Evolutionary conservation across 148 eudicot genomes (phyloP), one percentile per base, ranked within the genome.

Genomic region (Silene latifolia): DNA sequence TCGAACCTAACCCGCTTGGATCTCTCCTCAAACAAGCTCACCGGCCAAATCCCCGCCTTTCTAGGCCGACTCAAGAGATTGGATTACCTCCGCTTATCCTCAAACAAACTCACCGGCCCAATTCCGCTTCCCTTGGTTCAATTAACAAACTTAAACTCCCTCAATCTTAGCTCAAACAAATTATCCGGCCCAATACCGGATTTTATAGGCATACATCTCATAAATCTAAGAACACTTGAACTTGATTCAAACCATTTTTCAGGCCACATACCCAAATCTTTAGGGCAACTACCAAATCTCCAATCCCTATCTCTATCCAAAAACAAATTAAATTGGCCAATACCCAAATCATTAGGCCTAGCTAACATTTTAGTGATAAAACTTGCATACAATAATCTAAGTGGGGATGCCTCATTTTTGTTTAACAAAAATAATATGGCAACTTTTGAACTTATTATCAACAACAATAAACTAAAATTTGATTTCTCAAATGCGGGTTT

Each of bases 341-440:
- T 80, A 18, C 67, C 90, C 4, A 61, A 27, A 14, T 76, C 84
- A 0, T 8, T 87, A 0, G 75, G 77, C 9, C 73, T 0, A 0
- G 53, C 27, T 8, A 79, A 74, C 11, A 42, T 85, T 32, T 2
- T 29, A 5, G 1, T 0, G 0, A 53, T 87, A 4, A 63, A 77
- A 8, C 65, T 87, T 1, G 75, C 81, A 0, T 54, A 82, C 42
- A 84, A 87, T 76, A 74, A 64, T 12, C 63, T 87, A 0, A 76
- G 78, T 0, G 86, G 89, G 7, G 89, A 87, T 39, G 84, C 81
- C 0, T 83, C 86, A 12, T 78, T 83, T 74, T 72, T 86, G 25
- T 83, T 86, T 25, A 81, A 82, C n/a, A 57, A 71, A 23, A 15
- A 24, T 0, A 78, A 83, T 46, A 9, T 14, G 0, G 19, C 2